Evolutionary conservation across 148 eudicot genomes (phyloP), one percentile per base, ranked within the genome.

Genomic region (Polygonum aviculare): DNA sequence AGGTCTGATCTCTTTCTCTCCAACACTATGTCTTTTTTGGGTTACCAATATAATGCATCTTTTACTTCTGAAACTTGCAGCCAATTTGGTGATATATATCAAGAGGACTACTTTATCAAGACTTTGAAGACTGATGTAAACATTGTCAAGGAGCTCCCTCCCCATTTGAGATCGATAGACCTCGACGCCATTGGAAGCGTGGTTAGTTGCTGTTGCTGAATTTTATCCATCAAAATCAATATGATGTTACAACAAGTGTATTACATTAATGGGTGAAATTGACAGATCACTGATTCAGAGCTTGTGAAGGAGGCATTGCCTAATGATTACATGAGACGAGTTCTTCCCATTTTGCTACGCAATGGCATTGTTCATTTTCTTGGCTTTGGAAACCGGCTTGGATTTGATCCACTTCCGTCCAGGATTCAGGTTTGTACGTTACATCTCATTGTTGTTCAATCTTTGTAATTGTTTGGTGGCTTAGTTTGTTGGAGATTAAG

Each of bases 321-420:
- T 22, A 45, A 26, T 76, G 97, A 92, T 40, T 95, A 90, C 76
- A 54, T 83, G 10, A 84, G 48, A 76, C 81, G 79, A 49, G 90
- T 89, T 63, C 93, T 90, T 85, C 98, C 98, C 35, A 69, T 85
- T 74, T 84, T 95, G 35, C 67, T 78, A 76, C 88, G 79, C 69
- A 95, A 90, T 73, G 85, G 90, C 40, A 82, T 88, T 77, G 93
- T 92, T 75, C 97, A 95, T 83, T 81, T 95, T 69, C 96, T 92
- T 72, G 98, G 98, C 75, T 95, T 77, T 83, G 98, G 91, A 40
- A 95, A 95, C 74, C 89, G 98, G 72, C 90, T 95, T 47, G 98
- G 97, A 14, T 95, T 95, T 74, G 96, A 95, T 80, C 96, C 96
- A 39, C 63, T 95, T 57, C 89, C 96, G 55, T 80, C 85, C 67